These are phyloP conservation scores for Rhizophagus clarus DNA, from an alignment of 192 early-diverging fungal species.

Conservation along the genomic window DNA sequence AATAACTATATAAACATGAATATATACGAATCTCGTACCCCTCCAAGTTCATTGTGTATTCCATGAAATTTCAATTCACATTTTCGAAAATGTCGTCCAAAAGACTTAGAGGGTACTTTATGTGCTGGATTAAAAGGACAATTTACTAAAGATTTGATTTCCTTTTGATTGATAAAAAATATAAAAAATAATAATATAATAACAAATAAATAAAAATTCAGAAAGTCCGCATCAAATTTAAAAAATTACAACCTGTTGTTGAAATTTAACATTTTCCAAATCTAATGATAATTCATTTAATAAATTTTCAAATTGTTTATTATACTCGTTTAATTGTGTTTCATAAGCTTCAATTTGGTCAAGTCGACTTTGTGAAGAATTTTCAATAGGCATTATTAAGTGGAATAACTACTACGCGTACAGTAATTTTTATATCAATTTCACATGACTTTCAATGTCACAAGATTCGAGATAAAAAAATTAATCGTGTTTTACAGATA, in stretches of 20 bases:
- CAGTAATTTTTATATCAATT: too few relatives aligned
- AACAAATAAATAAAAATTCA: background rate
- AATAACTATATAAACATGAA: background rate
- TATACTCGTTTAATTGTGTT: conserved; percentile 6
- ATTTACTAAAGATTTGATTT: background rate
- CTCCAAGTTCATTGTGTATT: conserved; percentile 29
- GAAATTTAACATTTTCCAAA: conserved; percentile 7
- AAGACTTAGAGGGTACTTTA: conserved; percentile 30
- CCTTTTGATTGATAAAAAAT: conserved; percentile 3
- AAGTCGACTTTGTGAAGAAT: background rate
- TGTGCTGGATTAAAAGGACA: conserved; percentile 34
- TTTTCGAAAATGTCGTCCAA: conserved; percentile 25
- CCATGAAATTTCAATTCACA: conserved; percentile 35
- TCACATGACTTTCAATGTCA: too few relatives aligned
- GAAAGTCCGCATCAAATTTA: background rate
- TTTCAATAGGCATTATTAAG: background rate
- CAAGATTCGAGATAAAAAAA: too few relatives aligned
- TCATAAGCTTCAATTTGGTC: conserved; percentile 6
- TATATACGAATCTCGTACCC: conserved; percentile 6
- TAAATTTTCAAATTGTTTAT: conserved; percentile 6
- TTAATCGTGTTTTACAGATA: too few relatives aligned
- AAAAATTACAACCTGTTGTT: background rate
- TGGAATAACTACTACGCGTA: background rate
- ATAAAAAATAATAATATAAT: background rate
- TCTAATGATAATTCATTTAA: background rate